Conservation (phyloP, 768 basidiomycete genomes). For the Leccinum pellstonianum region DNA sequence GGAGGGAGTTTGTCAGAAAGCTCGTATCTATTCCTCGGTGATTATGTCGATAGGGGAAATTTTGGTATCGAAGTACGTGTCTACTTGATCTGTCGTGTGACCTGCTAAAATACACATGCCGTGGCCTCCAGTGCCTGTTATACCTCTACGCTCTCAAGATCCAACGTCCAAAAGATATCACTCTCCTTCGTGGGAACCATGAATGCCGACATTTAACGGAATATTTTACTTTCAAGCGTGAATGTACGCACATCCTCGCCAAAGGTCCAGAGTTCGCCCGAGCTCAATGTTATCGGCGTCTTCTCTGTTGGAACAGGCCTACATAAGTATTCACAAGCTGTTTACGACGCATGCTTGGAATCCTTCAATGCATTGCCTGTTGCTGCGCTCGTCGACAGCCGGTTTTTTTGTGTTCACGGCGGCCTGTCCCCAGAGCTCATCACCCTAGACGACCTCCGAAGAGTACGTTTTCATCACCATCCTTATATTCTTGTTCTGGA, state of each 20-base stretch:
- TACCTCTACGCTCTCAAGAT: slow-evolving; percentile 95
- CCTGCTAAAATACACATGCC: neutral
- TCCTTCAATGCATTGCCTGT: slow-evolving; percentile 91
- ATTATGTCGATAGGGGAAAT: slow-evolving; percentile 96
- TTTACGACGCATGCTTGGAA: slow-evolving; percentile 91
- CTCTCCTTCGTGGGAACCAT: slow-evolving; percentile 91
- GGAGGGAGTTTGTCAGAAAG: slow-evolving; percentile 85
- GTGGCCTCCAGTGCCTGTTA: slow-evolving; percentile 64
- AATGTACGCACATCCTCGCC: slow-evolving; percentile 59
- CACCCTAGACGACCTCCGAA: slow-evolving; percentile 70
- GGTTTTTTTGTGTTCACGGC: slow-evolving; percentile 98
- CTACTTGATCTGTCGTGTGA: neutral
- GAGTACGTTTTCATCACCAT: slow-evolving; percentile 41
- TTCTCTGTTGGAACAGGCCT: slow-evolving; percentile 23
- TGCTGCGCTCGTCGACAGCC: slow-evolving; percentile 87
- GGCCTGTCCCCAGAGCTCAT: slow-evolving; percentile 88
- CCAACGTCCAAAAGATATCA: slow-evolving; percentile 78
- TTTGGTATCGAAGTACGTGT: slow-evolving; percentile 72
- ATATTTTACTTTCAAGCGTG: slow-evolving; percentile 97
- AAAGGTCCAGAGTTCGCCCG: slow-evolving; percentile 1
- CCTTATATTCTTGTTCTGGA: neutral
- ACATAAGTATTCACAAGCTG: slow-evolving; percentile 35
- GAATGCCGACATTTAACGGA: slow-evolving; percentile 96
- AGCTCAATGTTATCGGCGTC: slow-evolving; percentile 9
- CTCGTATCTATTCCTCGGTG: slow-evolving; percentile 90